A percentile compares a stretch with the other conserved stretches of the same genome.
phyloP scores from a whole-genome alignment of 169 alveolate genomes.

The Miamiensis avidus region DNA sequence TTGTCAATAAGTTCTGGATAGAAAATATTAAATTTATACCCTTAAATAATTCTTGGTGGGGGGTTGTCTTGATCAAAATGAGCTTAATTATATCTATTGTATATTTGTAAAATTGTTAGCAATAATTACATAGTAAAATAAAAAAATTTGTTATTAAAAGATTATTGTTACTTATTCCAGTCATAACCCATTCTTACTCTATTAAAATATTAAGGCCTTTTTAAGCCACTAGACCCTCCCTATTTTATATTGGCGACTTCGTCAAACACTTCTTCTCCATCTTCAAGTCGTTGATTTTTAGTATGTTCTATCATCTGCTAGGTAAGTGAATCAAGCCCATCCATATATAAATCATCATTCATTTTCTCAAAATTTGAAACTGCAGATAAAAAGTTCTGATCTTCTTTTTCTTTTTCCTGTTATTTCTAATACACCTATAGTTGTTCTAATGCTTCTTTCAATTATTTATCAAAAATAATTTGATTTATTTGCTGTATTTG shows the following conservation, averaged over 20 bases:
- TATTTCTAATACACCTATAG: no score
- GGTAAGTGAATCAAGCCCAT: neutral
- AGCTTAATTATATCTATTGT: conserved; percentile 95
- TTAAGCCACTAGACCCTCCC: conserved; percentile 63
- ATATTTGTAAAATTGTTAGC: no score
- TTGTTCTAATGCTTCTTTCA: conserved; percentile 13
- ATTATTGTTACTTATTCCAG: conserved; percentile 98
- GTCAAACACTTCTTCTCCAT: conserved; percentile 45
- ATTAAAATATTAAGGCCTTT: conserved; percentile 93
- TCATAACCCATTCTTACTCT: conserved; percentile 94
- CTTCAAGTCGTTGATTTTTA: conserved; percentile 33
- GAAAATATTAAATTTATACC: conserved; percentile 96
- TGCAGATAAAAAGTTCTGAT: conserved; percentile 6
- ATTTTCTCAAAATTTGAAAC: conserved; percentile 10
- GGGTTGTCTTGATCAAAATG: conserved; percentile 97
- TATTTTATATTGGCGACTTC: conserved; percentile 51
- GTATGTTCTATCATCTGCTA: conserved; percentile 2
- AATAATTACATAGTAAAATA: no score
- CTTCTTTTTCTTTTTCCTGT: conserved; percentile 11
- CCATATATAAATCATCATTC: neutral
- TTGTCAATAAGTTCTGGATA: conserved; percentile 94
- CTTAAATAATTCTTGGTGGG: conserved; percentile 97
- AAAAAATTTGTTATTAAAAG: no score
- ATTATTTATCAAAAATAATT: neutral
- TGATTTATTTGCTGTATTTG: neutral